These are phyloP conservation scores for Neospermospora avenae DNA, from an alignment of 2,329 filamentous ascomycete species.

Conservation along the genomic window DNA sequence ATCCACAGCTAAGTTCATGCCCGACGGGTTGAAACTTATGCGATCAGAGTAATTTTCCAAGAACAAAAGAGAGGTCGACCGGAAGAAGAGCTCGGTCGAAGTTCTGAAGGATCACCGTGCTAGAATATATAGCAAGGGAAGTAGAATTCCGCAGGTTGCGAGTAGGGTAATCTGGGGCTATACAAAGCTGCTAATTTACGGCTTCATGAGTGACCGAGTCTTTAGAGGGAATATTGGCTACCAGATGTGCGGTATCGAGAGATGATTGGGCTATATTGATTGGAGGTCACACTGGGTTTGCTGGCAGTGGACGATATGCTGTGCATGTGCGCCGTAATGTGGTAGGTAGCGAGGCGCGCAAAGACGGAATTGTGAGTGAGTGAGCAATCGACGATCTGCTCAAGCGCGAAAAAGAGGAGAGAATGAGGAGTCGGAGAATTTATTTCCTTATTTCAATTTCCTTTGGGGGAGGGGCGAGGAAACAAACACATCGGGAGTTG, in stretches of 20 bases:
- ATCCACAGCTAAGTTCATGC: neutral
- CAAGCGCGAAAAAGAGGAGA: neutral
- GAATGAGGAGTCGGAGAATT: slow-evolving; percentile 2
- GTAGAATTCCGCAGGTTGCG: neutral
- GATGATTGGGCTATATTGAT: slow-evolving; percentile 1
- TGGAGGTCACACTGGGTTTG: neutral
- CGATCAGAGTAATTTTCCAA: neutral
- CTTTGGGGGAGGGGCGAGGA: neutral
- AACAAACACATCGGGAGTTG: neutral
- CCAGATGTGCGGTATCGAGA: neutral
- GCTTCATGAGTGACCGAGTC: slow-evolving; percentile 1
- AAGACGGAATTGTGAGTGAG: neutral
- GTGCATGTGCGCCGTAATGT: neutral
- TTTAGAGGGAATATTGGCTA: slow-evolving; percentile 7
- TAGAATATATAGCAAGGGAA: slow-evolving; percentile 5
- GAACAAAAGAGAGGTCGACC: neutral
- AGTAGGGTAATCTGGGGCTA: neutral
- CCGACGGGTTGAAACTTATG: neutral
- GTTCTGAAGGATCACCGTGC: neutral
- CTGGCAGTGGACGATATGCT: slow-evolving; percentile 3
- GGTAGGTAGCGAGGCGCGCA: neutral
- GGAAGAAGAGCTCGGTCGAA: neutral
- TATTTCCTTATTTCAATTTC: slow-evolving; percentile 1
- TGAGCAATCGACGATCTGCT: slow-evolving; percentile 3
- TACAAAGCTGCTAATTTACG: slow-evolving; percentile 1